Base-by-base conservation (phyloP, 768 basidiomycete species). In the Nevesoporus exiguus region DNA sequence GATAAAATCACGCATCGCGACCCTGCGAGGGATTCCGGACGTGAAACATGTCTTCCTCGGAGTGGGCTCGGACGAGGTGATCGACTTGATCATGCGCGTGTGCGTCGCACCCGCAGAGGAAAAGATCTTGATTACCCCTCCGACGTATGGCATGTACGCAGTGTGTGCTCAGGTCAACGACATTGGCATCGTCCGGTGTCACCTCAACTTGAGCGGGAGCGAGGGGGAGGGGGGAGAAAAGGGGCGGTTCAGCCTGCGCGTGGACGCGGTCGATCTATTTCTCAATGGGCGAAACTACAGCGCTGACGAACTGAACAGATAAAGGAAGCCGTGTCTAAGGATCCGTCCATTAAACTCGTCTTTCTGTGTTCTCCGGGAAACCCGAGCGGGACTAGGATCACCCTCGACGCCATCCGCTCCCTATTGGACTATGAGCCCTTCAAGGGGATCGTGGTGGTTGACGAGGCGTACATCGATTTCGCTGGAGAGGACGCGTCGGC, bases 381-480 rank as follows among this genome's bases (percentile, higher is more conserved):
- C 68, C 97, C 97, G 0, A 95, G 94, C 0, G 93, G 94, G 9
- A 98, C 95, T 0, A 71, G 86, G 25, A 83, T 98, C 49, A 80
- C 92, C 0, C 80, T 95, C 24, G 63, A 78, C 10, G 79, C 85
- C 13, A 76, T 98, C 54, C 79, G 82, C 1, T 64, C 78, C 10
- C 71, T 98, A 15, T 75, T 96, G 24, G 85, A 93, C 29, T 90
- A 90, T 70, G 78, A 84, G 9, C 76, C 77, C 0, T 98, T 90
- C 80, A 91, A 85, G 61, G 97, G 97, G 8, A 84, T 99, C 56
- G 86, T 98, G 36, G 80, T 96, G 27, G 86, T 98, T 6, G 97
- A 99, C 65, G 97, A 99, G 70, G 97, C 97, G 0, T 98, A 99
- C 72, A 89, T 98, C 66, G 97, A 99, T 69, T 99, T 98, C 63